These are phyloP conservation scores for Colletotrichum sp. DNA, from an alignment of 2,329 filamentous ascomycete species.

Conservation along the genomic window DNA sequence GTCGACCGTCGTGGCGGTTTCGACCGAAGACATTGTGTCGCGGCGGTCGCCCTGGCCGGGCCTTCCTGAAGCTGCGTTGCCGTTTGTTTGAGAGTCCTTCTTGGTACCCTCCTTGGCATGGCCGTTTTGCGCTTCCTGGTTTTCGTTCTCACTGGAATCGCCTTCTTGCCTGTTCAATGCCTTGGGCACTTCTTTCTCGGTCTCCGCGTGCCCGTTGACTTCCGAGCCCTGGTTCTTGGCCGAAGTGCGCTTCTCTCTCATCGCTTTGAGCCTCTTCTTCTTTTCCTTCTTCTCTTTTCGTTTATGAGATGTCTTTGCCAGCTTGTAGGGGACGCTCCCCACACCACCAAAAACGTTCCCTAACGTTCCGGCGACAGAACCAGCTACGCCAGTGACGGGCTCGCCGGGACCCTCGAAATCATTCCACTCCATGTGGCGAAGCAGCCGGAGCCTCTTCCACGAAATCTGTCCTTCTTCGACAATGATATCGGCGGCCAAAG, in stretches of 20 bases:
- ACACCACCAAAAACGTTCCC: conserved; percentile 67
- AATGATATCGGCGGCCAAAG: conserved; percentile 69
- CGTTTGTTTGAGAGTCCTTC: background rate
- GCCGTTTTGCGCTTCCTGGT: background rate
- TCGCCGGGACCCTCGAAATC: conserved; percentile 80
- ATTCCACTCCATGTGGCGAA: conserved; percentile 76
- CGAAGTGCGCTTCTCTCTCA: conserved; percentile 24
- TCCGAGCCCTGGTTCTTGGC: background rate
- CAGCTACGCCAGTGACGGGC: conserved; percentile 70
- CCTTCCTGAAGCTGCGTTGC: background rate
- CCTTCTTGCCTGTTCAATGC: background rate
- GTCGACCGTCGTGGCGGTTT: conserved; percentile 23
- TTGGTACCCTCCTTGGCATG: background rate
- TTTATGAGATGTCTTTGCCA: conserved; percentile 63
- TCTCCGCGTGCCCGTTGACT: conserved; percentile 16
- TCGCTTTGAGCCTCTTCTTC: conserved; percentile 47
- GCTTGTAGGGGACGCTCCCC: conserved; percentile 65
- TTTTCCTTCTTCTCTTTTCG: conserved; percentile 56
- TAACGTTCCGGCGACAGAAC: conserved; percentile 64
- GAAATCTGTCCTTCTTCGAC: conserved; percentile 65
- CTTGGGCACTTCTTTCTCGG: background rate
- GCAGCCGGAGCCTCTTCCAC: conserved; percentile 67
- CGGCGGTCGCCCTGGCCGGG: conserved; percentile 4
- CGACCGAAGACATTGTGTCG: conserved; percentile 23
- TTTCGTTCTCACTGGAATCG: background rate